Evolutionary conservation across 345 rosid genomes (phyloP), one percentile per base, ranked within the genome.

Genomic region (Firmiana major): DNA sequence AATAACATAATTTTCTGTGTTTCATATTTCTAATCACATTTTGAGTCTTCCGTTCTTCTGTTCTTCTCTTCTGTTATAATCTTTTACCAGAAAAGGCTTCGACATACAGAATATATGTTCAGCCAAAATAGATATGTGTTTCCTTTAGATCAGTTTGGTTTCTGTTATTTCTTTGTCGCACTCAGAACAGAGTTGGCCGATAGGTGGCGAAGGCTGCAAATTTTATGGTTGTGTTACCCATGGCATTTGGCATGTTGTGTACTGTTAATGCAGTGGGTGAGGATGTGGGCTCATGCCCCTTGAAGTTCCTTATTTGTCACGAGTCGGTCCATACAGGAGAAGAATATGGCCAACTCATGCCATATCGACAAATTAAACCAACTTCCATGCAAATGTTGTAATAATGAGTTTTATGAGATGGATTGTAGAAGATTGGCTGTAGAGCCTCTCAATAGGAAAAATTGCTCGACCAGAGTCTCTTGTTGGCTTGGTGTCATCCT

Each of bases 1-100:
- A 88, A 88, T 88, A 85, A 88, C 84, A 77, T 17, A 17, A 19
- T 54, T 54, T 53, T 17, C 57, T 79, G 80, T 77, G 71, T 67
- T 57, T 64, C 62, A 65, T 58, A 70, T 62, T 75, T 75, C 66
- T 55, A 74, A 71, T 65, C 28, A 9, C 16, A 26, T 48, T 69
- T 24, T 7, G 38, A 45, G 26, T 81, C 28, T 17, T 43, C 67
- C 66, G 48, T 49, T 77, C 49, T 26, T 69, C 31, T 49, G 42
- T 66, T 71, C 49, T 71, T 31, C 34, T 31, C 34, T 31, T 31
- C 34, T 31, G 34, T 31, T 31, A 31, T 31, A 31, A 31, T 31
- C 51, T 77, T 74, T 75, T 79, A 31, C 81, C 82, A 24, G 71
- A 79, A 81, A 74, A 67, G 59, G 80, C 9, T 10, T 40, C 43